Conservation (phyloP, 257 asterid genomes). For the Fraxinus pennsylvanica region DNA sequence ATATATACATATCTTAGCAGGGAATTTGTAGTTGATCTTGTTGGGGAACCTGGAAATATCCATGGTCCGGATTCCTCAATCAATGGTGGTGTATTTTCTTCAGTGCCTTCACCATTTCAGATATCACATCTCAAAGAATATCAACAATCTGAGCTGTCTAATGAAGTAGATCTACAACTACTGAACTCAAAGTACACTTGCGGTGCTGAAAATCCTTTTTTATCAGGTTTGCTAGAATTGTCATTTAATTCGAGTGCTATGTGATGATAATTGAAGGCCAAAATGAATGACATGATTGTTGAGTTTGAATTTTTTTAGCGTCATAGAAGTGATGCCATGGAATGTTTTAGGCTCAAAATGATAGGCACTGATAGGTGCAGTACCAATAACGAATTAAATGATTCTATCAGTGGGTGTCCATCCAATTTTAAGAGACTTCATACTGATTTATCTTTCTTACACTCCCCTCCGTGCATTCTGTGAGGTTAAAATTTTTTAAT, state of each 20-base stretch:
- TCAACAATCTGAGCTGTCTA: slow-evolving; percentile 51
- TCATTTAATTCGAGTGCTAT: slow-evolving; percentile 16
- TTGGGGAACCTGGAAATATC: slow-evolving; percentile 86
- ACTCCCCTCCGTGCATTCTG: not conserved
- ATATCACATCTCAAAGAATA: slow-evolving; percentile 71
- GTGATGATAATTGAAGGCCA: not conserved
- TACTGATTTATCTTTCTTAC: not conserved
- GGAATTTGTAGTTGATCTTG: slow-evolving; percentile 92
- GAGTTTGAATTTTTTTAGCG: not conserved
- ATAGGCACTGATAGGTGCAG: not conserved
- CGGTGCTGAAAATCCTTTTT: slow-evolving; percentile 31
- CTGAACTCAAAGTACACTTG: slow-evolving; percentile 40
- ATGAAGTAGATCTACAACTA: slow-evolving; percentile 35
- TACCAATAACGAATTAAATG: not conserved
- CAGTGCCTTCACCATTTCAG: slow-evolving; percentile 85
- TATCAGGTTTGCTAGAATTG: slow-evolving; percentile 51
- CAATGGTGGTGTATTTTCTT: slow-evolving; percentile 56
- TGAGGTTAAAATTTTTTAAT: not conserved
- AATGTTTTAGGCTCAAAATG: not conserved
- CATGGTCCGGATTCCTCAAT: slow-evolving; percentile 83
- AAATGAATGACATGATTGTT: not conserved
- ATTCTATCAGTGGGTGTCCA: slow-evolving; percentile 3
- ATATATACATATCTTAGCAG: slow-evolving; percentile 41
- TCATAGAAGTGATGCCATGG: not conserved
- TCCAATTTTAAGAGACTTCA: not conserved